A percentile compares a stretch with the other conserved stretches of the same genome.
These are phyloP conservation scores for Verticillium klebahnii DNA, from an alignment of 2,329 filamentous ascomycete species.

Conservation along the genomic window DNA sequence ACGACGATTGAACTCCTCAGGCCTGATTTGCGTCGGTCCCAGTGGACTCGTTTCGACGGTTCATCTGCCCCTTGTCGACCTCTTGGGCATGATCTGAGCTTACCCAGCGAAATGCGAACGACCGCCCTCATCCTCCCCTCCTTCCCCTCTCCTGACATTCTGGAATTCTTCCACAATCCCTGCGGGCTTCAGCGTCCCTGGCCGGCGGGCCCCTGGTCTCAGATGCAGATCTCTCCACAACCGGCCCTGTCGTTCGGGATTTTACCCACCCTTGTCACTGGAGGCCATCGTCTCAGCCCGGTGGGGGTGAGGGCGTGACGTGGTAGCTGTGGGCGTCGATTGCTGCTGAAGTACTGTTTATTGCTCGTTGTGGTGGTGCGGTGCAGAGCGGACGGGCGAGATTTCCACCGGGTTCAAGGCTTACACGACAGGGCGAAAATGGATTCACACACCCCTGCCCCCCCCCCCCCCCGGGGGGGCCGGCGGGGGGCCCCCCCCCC, in stretches of 20 bases:
- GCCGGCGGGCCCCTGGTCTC: not conserved
- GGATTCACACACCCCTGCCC: not conserved
- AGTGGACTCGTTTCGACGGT: too few relatives aligned
- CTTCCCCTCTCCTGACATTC: not conserved
- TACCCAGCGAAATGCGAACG: too few relatives aligned
- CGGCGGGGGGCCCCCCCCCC: too few relatives aligned
- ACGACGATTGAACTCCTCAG: too few relatives aligned
- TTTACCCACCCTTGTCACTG: slow-evolving; percentile 1
- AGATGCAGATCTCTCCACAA: slow-evolving; percentile 5
- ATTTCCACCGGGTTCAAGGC: not conserved
- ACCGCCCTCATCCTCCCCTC: not conserved
- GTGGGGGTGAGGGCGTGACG: not conserved
- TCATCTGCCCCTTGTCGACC: too few relatives aligned
- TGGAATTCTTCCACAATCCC: slow-evolving; percentile 3
- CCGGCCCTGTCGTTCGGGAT: slow-evolving; percentile 3
- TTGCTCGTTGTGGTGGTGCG: not conserved
- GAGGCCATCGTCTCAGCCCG: not conserved
- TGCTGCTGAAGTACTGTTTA: too few relatives aligned
- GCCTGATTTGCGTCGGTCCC: too few relatives aligned
- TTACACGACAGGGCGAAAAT: not conserved
- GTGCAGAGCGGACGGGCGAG: not conserved
- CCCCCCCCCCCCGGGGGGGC: too few relatives aligned
- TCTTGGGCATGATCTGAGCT: too few relatives aligned
- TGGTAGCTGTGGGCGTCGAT: not conserved
- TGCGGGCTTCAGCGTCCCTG: not conserved